phyloP scores from a whole-genome alignment of 441 rosid genomes.

The Biscutella laevigata region DNA sequence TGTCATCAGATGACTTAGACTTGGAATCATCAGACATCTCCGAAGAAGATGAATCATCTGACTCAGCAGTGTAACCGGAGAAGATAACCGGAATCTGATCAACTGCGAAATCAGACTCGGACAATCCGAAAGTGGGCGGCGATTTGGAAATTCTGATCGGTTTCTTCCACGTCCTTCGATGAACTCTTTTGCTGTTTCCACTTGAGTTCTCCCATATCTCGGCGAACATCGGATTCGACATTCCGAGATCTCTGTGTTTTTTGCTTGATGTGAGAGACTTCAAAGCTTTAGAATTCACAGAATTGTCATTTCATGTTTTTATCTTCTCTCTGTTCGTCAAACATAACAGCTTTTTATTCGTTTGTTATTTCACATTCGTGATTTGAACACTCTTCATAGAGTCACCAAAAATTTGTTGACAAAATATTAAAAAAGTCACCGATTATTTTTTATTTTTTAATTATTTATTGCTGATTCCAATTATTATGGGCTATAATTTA shows the following conservation, averaged over 20 bases:
- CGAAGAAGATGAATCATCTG: slow-evolving; percentile 31
- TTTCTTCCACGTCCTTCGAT: slow-evolving; percentile 32
- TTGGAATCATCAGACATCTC: slow-evolving; percentile 37
- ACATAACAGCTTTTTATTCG: neutral
- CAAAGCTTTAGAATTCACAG: too few relatives aligned
- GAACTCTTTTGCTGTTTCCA: slow-evolving; percentile 24
- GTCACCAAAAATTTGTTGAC: too few relatives aligned
- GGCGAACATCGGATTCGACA: slow-evolving; percentile 27
- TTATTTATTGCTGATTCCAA: neutral
- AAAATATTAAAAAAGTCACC: slow-evolving; percentile 20
- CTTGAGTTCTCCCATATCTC: slow-evolving; percentile 27
- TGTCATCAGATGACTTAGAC: slow-evolving; percentile 23
- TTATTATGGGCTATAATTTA: too few relatives aligned
- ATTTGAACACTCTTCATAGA: slow-evolving; percentile 23
- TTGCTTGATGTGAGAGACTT: too few relatives aligned
- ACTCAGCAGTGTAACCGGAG: slow-evolving; percentile 35
- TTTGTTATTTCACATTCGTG: slow-evolving; percentile 9
- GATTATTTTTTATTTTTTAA: neutral
- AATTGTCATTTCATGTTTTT: neutral
- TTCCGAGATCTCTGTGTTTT: too few relatives aligned
- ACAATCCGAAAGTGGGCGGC: slow-evolving; percentile 36
- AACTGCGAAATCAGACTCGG: slow-evolving; percentile 13
- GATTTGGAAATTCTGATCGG: slow-evolving; percentile 38
- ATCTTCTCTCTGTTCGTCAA: slow-evolving; percentile 8
- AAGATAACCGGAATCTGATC: slow-evolving; percentile 26